Percentiles rank a stretch among this genome's conserved stretches.
Conservation (phyloP, 2,329 filamentous ascomycete genomes). For the Pyrenophora teres region DNA sequence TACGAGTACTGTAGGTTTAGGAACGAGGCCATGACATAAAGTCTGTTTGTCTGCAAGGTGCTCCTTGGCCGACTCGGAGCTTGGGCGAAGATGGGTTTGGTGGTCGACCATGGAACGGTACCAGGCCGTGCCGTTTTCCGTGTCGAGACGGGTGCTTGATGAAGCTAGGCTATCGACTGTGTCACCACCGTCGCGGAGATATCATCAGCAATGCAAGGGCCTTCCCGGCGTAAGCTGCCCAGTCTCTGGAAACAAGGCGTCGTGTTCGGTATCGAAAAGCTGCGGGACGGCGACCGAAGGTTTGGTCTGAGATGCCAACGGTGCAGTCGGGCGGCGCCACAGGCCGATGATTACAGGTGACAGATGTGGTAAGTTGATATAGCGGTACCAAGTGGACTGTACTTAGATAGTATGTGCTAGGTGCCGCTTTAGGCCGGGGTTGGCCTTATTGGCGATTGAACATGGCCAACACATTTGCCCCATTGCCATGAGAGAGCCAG, state of each 20-base stretch:
- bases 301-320: no score
- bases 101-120: no score
- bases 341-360: background rate
- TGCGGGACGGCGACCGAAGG: no score
- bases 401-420: no score
- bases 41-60: no score
- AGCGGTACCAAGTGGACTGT: no score
- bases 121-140: no score
- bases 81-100: no score
- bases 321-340: background rate
- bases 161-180: background rate
- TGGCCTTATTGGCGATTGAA: no score
- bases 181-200: constrained; percentile 8
- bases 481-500: background rate
- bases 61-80: no score
- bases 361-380: background rate
- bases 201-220: background rate
- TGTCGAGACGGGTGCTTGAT: background rate
- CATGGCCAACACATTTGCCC: background rate
- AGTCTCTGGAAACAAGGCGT: background rate
- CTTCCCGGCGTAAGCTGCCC: background rate
- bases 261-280: no score
- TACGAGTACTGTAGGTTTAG: background rate
- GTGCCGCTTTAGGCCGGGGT: background rate
- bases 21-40: background rate